Base-by-base conservation (phyloP, 2,329 filamentous ascomycete species). In the Ceratocystis variospora region DNA sequence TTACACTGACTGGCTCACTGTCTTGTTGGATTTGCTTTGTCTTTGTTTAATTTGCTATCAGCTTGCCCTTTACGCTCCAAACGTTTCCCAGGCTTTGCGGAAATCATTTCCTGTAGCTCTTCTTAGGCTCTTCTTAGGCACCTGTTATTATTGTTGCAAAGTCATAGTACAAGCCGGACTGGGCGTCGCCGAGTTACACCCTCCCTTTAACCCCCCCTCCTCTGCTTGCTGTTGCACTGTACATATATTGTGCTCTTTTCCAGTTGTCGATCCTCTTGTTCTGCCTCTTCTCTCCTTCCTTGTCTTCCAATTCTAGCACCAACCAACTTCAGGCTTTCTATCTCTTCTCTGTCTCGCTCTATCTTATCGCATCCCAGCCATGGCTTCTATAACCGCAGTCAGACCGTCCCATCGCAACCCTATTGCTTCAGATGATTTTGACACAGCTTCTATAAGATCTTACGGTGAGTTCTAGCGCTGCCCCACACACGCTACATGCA, bases 381-480 rank as follows among this genome's bases (percentile, higher is more conserved):
- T 64, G 62, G 22, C 65, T 46, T 50, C 59, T 22, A n/a, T 61
- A 19, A 57, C 55, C 45, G 45, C 62, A 12, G 59, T 48, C 12
- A 59, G 55, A 19, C 68, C 69, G 15, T 19, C 69, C 33, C 69
- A 68, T 50, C 46, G 66, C 61, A 73, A 74, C 41, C 67, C 69
- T 5, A 70, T 79, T 67, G 74, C 72, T 70, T 71, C 75, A 5
- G 81, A 83, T 68, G 85, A 88, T 72, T 83, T 86, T 67, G 86
- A 88, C 71, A 87, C 85, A 25, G 80, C 82, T 5, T 88, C 86
- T 8, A 81, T 88, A 68, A 83, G 79, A 50, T 88, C 86, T 8
- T 88, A 88, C 73, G 78, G 82, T 85, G 71, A 79, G 81, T 76
- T 57, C 37, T 57, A 15, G 10, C 15, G 10, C 33, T 62, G 46